A percentile compares a stretch with the other conserved stretches of the same genome.
phyloP scores from a whole-genome alignment of 2,329 filamentous ascomycete genomes.

The Botryosphaeria dothidea region DNA sequence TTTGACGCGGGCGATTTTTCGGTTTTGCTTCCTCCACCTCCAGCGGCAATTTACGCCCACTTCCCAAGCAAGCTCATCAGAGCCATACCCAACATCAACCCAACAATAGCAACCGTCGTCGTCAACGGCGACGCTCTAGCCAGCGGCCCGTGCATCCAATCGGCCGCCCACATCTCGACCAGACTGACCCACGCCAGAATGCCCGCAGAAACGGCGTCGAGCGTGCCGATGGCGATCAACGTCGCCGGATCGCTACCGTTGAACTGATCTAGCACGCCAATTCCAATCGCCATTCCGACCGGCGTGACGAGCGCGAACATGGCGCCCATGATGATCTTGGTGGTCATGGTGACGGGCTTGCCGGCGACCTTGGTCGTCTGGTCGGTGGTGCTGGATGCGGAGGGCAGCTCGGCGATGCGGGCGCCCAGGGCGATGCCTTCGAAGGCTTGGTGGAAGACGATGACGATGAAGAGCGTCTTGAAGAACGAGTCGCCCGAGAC shows the following conservation, averaged over 20 bases:
- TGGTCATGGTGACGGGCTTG: conserved; percentile 27
- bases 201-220: conserved; percentile 73
- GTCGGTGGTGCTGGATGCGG: neutral
- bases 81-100: conserved; percentile 62
- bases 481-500: conserved; percentile 54
- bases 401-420: conserved; percentile 63
- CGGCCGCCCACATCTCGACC: conserved; percentile 76
- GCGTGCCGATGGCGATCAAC: conserved; percentile 69
- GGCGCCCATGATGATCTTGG: conserved; percentile 63
- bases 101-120: conserved; percentile 53
- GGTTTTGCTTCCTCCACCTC: too few relatives aligned
- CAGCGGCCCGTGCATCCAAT: conserved; percentile 64
- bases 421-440: conserved; percentile 74
- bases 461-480: conserved; percentile 59
- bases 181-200: conserved; percentile 79
- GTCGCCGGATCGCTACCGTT: conserved; percentile 72
- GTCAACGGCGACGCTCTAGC: conserved; percentile 51
- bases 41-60: too few relatives aligned
- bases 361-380: neutral
- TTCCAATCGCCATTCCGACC: conserved; percentile 77
- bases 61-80: conserved; percentile 74
- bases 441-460: conserved; percentile 78
- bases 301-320: conserved; percentile 73
- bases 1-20: too few relatives aligned
- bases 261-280: conserved; percentile 68